A percentile compares a stretch with the other conserved stretches of the same genome.
These are phyloP conservation scores for Hippophae gyantsensis DNA, from an alignment of 306 rosid genomes.

Conservation along the genomic window DNA sequence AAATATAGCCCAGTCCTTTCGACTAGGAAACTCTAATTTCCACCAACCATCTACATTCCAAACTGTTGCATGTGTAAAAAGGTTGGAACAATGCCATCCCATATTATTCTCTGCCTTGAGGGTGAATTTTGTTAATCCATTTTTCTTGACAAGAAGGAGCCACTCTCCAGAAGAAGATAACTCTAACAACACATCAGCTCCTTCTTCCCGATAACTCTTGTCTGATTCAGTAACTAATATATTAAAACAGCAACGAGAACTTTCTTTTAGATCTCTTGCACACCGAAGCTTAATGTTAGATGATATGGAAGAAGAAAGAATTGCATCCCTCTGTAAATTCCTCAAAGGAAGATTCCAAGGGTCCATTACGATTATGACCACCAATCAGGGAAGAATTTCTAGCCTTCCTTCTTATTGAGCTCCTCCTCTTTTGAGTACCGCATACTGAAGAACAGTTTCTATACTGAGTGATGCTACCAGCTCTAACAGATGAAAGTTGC, in stretches of 20 bases:
- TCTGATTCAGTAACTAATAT: constrained; percentile 46
- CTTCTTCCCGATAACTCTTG: constrained; percentile 48
- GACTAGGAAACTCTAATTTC: constrained; percentile 63
- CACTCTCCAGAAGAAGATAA: constrained; percentile 41
- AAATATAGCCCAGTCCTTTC: constrained; percentile 47
- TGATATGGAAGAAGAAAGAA: constrained; percentile 18
- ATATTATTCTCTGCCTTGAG: constrained; percentile 49
- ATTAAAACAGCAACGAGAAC: constrained; percentile 43
- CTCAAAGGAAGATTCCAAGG: constrained; percentile 28
- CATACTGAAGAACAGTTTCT: constrained; percentile 32
- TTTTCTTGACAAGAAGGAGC: constrained; percentile 58
- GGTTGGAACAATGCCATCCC: constrained; percentile 43
- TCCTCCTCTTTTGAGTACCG: constrained; percentile 42
- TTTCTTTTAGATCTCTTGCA: constrained; percentile 15
- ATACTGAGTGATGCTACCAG: constrained; percentile 29
- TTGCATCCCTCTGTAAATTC: constrained; percentile 25
- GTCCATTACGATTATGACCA: constrained; percentile 29
- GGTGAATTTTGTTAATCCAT: constrained; percentile 39
- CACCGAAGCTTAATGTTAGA: constrained; percentile 32
- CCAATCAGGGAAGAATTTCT: constrained; percentile 31
- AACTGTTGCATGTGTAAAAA: constrained; percentile 37
- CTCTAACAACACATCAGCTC: constrained; percentile 37
- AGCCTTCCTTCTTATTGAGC: constrained; percentile 40
- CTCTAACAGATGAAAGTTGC: constrained; percentile 20
- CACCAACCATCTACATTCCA: constrained; percentile 39